Percentiles rank a stretch among this genome's conserved stretches.
Evolutionary conservation across 1,284 basidiomycete genomes (phyloP).

Genomic region (Apiotrichum mycotoxinovorans): DNA sequence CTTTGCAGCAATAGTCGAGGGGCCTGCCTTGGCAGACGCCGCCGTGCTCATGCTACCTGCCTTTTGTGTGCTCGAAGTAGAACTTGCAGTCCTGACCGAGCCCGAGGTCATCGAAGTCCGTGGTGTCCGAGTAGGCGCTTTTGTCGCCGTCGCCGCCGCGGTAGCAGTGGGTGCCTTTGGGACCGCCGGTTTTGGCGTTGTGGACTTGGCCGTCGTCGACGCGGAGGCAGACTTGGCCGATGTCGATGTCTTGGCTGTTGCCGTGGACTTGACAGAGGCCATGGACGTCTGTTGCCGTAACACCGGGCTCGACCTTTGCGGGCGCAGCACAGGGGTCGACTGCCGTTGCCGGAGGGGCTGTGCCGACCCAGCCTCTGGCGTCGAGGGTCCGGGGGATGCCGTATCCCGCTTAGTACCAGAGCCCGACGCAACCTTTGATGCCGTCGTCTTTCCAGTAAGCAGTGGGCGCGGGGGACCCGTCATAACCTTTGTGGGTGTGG

Average conservation of each 20-base stretch:
- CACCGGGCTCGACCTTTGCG: background rate
- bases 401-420: background rate
- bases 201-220: slow-evolving; percentile 1
- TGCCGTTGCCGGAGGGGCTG: background rate
- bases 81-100: too few relatives aligned
- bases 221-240: background rate
- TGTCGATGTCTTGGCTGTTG: background rate
- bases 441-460: slow-evolving; percentile 30
- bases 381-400: background rate
- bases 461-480: slow-evolving; percentile 30
- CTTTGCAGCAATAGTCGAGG: background rate
- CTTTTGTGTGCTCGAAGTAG: too few relatives aligned
- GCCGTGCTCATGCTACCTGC: background rate
- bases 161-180: too few relatives aligned
- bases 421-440: background rate
- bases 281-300: slow-evolving; percentile 10
- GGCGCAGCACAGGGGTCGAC: background rate
- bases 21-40: slow-evolving; percentile 1
- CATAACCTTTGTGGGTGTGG: slow-evolving; percentile 23
- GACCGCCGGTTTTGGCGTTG: background rate
- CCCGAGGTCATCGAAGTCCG: background rate
- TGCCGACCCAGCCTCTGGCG: background rate
- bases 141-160: background rate
- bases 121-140: too few relatives aligned
- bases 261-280: slow-evolving; percentile 6